Evolutionary conservation across 2,329 filamentous ascomycete species (phyloP).

Genomic region (Cordyceps farinosa): DNA sequence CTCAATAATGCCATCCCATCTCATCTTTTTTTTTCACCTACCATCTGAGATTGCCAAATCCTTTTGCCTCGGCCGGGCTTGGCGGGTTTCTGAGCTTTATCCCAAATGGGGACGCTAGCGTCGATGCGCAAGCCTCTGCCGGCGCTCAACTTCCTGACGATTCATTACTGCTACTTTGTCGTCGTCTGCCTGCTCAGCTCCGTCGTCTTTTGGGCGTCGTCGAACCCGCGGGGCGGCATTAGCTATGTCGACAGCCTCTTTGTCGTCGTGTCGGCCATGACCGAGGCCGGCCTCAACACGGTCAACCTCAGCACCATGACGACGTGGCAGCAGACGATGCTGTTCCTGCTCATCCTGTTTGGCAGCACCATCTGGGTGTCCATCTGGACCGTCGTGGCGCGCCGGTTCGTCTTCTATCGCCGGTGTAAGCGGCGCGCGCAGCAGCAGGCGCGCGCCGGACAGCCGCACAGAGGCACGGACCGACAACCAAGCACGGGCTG

Average conservation of each 20-base stretch:
- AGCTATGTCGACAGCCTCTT: constrained; percentile 64
- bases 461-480: neutral
- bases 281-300: constrained; percentile 64
- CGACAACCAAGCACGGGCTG: too few relatives aligned
- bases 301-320: constrained; percentile 61
- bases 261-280: constrained; percentile 63
- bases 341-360: constrained; percentile 62
- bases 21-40: too few relatives aligned
- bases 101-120: constrained; percentile 1
- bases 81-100: neutral
- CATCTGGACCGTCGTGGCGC: constrained; percentile 58
- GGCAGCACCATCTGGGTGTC: constrained; percentile 67
- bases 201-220: constrained; percentile 58
- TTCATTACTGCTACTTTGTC: constrained; percentile 68
- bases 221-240: constrained; percentile 48
- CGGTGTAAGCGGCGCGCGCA: constrained; percentile 39
- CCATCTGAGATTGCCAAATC: too few relatives aligned
- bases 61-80: neutral
- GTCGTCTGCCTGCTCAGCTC: constrained; percentile 51
- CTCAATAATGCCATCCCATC: neutral
- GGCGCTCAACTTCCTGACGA: constrained; percentile 57
- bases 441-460: neutral
- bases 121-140: constrained; percentile 28
- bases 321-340: constrained; percentile 63
- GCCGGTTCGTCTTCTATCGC: constrained; percentile 59